Evolutionary conservation across 108 stramenopile genomes (phyloP).

Genomic region (Mayamaea pseudoterrestris): DNA sequence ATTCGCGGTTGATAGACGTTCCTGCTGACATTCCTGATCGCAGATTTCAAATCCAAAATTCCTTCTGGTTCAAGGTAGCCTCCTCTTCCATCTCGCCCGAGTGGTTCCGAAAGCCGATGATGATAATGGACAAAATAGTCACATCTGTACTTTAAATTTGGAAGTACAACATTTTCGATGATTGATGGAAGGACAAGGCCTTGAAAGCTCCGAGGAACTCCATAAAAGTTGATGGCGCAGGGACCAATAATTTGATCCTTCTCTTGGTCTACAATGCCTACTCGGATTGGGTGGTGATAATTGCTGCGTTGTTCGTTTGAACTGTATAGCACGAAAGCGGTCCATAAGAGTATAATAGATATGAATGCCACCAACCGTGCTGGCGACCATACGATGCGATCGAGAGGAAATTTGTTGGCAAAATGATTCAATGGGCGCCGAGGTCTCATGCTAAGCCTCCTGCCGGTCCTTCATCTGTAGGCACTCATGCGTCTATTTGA

Average conservation of each 20-base stretch:
- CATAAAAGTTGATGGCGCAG: conserved; percentile 8
- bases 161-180: conserved; percentile 15
- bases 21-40: conserved; percentile 1
- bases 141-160: conserved; percentile 18
- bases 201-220: conserved; percentile 16
- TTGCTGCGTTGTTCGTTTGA: no score
- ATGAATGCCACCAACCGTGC: no score
- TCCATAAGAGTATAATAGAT: no score
- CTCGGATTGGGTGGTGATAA: no score
- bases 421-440: no score
- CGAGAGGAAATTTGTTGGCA: no score
- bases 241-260: conserved; percentile 2
- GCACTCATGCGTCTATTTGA: no score
- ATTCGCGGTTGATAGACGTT: conserved; percentile 4
- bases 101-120: not conserved
- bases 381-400: no score
- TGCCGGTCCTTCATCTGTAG: no score
- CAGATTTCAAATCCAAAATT: conserved; percentile 19
- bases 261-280: no score
- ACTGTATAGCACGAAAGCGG: no score
- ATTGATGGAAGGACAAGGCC: conserved; percentile 22
- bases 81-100: conserved; percentile 6
- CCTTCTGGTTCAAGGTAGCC: conserved; percentile 24
- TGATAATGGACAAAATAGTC: conserved; percentile 27
- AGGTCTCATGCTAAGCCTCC: no score